Base-by-base conservation (phyloP, 495 filamentous ascomycete genomes). In the Trichoderma parareesei region DNA sequence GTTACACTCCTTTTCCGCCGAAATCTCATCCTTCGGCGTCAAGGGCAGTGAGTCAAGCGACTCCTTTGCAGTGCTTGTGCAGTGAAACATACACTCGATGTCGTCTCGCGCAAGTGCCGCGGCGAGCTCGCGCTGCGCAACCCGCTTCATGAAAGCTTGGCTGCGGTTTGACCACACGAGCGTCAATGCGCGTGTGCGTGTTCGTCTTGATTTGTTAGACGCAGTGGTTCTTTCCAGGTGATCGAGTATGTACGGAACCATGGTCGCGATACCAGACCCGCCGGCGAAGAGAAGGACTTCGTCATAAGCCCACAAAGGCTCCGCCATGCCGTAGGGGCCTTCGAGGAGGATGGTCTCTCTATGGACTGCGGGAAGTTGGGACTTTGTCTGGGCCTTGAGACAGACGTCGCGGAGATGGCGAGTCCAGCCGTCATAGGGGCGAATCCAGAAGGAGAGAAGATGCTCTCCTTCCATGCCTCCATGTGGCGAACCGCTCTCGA, bases 231-330 rank as follows among this genome's bases (percentile, higher is more conserved):
- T 27, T 27, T 27, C 27, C 8, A 82, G 63, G 43, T 82, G 77
- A 20, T 74, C 73, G 13, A 76, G 73, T 46, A 88, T 71, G 65
- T 85, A 82, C 0, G 85, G 81, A 4, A 85, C 70, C 5, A 79
- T 75, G 0, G 78, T 80, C 0, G 85, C 79, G 57, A 87, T 82
- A 0, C 85, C 85, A 5, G 82, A 83, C 0, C 85, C 85, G 5
- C 85, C 84, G 4, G 78, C 82, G 27, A 88, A 77, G 13, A 87
- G 74, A n/a, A 87, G 67, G 14, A 85, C 73, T 1, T 77, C 80
- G 38, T 83, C 78, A 65, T 78, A 85, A 7, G 71, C 71, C 68
- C 78, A 78, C 0, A 85, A 63, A 0, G 81, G 79, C 14, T 73
- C 74, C 13, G 71, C 71, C 43, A 79, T 70, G 8, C 85, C 84